Base-by-base conservation (phyloP, 2,329 filamentous ascomycete species). In the Thielaviopsis ethacetica region DNA sequence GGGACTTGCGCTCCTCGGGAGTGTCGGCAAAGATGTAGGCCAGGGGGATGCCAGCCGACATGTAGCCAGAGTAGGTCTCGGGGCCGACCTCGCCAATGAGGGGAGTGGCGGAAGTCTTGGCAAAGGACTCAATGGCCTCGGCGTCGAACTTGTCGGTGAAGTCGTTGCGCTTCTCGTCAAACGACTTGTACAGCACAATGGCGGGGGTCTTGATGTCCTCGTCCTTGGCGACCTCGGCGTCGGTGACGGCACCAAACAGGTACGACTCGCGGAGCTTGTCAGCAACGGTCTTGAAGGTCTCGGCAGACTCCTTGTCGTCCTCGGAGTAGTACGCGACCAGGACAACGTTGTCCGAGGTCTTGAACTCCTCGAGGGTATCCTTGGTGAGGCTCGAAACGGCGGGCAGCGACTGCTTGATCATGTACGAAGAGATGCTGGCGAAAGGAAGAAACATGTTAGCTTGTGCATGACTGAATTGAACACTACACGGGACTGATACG, bases 11-110 rank as follows among this genome's bases (percentile, higher is more conserved):
- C 81, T 95, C 90, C 76, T 97, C 91, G 27, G 81, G 71, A 53
- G 87, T 91, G 77, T 96, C 91, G 64, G 91, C 85, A 74, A 98
- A 97, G 75, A 98, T 95, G 77, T 97, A 98, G 64, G 90, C 93
- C 63, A 98, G 84, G 62, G 93, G 93, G 65, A 97, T 80, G 65
- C 88, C 90, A 66, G 91, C 82, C 58, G 84, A 83, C 86, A 97
- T 98, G 81, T 98, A 98, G 69, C 80, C 83, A 62, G 87, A 80
- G 78, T 98, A 98, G 64, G 93, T 98, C 73, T 97, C 93, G 63
- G 93, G 93, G 67, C 91, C 91, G 66, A 98, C 86, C 77, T 96
- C 93, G 63, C 93, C 93, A 65, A 98, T 85, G 67, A 98, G 78
- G 64, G 93, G 93, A 62, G 87, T 95, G 65, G 91, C 84, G 62